Conservation (phyloP, 2,329 filamentous ascomycete species). For the Sporothrix brasiliensis region DNA sequence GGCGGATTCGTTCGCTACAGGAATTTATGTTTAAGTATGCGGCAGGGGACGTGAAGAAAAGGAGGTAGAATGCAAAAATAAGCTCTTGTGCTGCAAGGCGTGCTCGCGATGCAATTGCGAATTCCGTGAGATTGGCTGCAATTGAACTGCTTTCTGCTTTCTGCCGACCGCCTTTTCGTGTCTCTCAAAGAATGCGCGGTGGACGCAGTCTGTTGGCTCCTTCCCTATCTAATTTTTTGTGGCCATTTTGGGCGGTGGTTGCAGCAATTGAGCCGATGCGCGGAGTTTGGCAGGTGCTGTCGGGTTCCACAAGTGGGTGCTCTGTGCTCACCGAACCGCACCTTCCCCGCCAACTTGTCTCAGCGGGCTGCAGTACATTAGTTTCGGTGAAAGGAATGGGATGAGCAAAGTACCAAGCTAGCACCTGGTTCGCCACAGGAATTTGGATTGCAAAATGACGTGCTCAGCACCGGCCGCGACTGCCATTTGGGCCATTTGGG, state of each 20-base stretch:
- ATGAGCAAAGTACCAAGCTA: constrained; percentile 7
- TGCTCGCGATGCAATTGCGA: constrained; percentile 29
- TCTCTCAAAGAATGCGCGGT: neutral
- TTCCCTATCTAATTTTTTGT: constrained; percentile 3
- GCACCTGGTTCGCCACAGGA: neutral
- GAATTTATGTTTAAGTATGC: neutral
- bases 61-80: neutral
- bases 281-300: constrained; percentile 16
- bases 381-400: neutral
- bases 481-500: constrained; percentile 5
- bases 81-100: constrained; percentile 16
- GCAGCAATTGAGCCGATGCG: constrained; percentile 30
- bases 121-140: constrained; percentile 12
- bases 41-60: neutral
- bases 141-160: constrained; percentile 2
- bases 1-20: neutral
- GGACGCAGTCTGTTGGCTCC: neutral
- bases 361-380: neutral
- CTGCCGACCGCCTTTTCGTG: constrained; percentile 27
- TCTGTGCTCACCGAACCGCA: constrained; percentile 24
- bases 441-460: constrained; percentile 27
- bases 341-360: constrained; percentile 27
- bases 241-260: constrained; percentile 3
- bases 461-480: constrained; percentile 27
- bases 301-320: constrained; percentile 1